Conservation (phyloP, 1,139 yeast species). For the Suzukiozyma palmioleophila region DNA sequence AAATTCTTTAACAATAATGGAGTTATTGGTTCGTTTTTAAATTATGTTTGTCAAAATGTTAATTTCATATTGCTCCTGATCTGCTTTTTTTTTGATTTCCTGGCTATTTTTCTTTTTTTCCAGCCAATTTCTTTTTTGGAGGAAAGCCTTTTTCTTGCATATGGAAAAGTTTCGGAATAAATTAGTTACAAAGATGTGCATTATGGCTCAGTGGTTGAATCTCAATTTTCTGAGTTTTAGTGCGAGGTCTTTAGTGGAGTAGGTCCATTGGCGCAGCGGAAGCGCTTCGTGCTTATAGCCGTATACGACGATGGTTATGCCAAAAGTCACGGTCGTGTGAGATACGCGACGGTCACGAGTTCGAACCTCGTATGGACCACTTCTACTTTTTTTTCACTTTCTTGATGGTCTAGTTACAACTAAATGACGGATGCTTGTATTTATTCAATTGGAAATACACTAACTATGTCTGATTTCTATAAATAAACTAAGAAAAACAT, state of each 20-base stretch:
- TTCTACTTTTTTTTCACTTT: slow-evolving; percentile 30
- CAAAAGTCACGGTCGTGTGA: slow-evolving; percentile 54
- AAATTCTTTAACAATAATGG: too few relatives aligned
- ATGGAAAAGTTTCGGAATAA: neutral
- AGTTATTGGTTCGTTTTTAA: too few relatives aligned
- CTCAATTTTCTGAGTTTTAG: neutral
- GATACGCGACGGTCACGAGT: slow-evolving; percentile 59
- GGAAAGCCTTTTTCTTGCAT: neutral
- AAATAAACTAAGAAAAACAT: too few relatives aligned
- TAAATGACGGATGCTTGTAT: too few relatives aligned
- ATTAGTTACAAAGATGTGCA: neutral
- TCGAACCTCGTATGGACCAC: slow-evolving; percentile 55
- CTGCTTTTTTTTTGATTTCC: too few relatives aligned
- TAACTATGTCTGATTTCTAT: too few relatives aligned
- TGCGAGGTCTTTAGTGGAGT: slow-evolving; percentile 9
- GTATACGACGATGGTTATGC: slow-evolving; percentile 47
- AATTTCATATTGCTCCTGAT: neutral
- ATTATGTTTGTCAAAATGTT: too few relatives aligned
- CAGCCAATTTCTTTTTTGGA: too few relatives aligned
- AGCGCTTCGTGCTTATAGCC: slow-evolving; percentile 55
- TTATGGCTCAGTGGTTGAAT: slow-evolving; percentile 2
- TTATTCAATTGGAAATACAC: too few relatives aligned
- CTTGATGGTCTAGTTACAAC: neutral
- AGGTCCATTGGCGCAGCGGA: slow-evolving; percentile 54
- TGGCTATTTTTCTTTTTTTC: too few relatives aligned